Evolutionary conservation across 1,139 yeast species (phyloP), one percentile per base, ranked within the genome.

Genomic region (Dujonia santamariae): DNA sequence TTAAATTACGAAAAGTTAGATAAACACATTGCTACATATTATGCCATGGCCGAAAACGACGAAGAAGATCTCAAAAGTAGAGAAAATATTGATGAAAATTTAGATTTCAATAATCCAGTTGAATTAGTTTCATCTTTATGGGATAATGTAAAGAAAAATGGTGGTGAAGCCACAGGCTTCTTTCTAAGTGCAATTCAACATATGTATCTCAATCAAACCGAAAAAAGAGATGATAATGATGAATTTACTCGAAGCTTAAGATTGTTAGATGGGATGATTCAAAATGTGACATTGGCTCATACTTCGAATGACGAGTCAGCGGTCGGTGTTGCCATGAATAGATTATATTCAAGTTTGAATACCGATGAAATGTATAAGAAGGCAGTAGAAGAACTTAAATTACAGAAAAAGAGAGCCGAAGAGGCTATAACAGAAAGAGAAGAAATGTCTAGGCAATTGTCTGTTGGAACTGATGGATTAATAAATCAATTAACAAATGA

Each of bases 321-420:
- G 4, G 73, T 88, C 48, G 87, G 85, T 34, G 79, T 87, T 45
- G 90, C 96, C 1, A 85, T 92, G 26, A 94, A 87, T 50, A 70
- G 83, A 42, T 68, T 92, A 37, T 72, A 79, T 41, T 79, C 87
- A 35, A 75, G 88, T n/a, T 72, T 90, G 56, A 82, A 82, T 46
- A 86, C 96, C 0, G 98, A 92, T 57, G 96, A 88, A 41, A 85
- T 84, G 56, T 96, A 96, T 15, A 69, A 85, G 36, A 72, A 82
- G 38, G 95, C 96, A 0, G 66, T 84, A 36, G 59, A 73, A 30
- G 97, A 90, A 45, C 80, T 83, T 13, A 80, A 80, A 44, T 80
- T 75, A 19, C 61, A 82, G 29, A 75, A 76, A 31, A 80, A 77
- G 47, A 68, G 73, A 28, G 85, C 86, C 0, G 95, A 85, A 47